These are phyloP conservation scores for Ceratobasidium sp. DNA, from an alignment of 1,284 basidiomycete species.

Conservation along the genomic window DNA sequence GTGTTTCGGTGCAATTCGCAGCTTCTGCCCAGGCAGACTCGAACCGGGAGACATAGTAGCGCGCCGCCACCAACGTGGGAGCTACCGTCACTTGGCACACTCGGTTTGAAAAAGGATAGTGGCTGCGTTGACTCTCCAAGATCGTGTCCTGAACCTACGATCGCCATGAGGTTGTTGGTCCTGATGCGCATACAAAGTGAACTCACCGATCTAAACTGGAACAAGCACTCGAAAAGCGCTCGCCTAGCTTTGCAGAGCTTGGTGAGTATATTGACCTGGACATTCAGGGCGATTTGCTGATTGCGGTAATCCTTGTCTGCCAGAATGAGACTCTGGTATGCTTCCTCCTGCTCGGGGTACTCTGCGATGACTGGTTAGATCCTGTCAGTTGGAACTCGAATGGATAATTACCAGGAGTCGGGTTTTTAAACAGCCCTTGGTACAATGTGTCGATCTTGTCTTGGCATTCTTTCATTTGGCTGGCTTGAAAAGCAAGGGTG, in stretches of 20 bases:
- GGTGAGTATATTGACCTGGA: background rate
- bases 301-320: background rate
- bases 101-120: too few relatives aligned
- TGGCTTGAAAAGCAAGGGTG: background rate
- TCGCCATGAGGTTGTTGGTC: too few relatives aligned
- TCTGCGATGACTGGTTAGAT: background rate
- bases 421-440: background rate
- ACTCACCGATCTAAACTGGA: background rate
- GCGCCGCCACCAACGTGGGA: too few relatives aligned
- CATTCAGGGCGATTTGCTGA: background rate
- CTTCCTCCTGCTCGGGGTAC: background rate
- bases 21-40: too few relatives aligned
- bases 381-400: background rate
- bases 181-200: background rate
- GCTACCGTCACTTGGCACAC: too few relatives aligned
- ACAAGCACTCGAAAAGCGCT: background rate
- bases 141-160: too few relatives aligned
- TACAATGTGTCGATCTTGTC: background rate
- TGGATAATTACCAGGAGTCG: background rate
- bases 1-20: too few relatives aligned
- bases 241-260: background rate
- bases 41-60: too few relatives aligned
- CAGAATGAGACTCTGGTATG: background rate
- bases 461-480: background rate
- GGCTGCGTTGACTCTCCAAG: too few relatives aligned